Conservation (phyloP, 2,329 filamentous ascomycete species). For the Botrytis aclada region DNA sequence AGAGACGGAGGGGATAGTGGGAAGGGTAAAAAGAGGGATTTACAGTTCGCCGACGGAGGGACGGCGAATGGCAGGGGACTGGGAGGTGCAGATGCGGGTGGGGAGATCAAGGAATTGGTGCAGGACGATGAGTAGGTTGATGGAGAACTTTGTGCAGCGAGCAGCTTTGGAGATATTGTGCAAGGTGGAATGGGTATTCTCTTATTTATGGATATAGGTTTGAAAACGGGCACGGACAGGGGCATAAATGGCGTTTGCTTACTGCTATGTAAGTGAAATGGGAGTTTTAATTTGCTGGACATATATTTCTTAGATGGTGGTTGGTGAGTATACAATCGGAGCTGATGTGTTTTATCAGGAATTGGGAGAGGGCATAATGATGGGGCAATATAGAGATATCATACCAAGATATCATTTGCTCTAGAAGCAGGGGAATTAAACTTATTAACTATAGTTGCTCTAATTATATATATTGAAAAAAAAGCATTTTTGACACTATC, state of each 20-base stretch:
- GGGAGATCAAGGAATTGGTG: conserved; percentile 63
- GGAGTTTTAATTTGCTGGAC: neutral
- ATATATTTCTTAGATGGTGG: neutral
- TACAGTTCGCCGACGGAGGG: conserved; percentile 24
- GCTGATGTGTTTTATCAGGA: neutral
- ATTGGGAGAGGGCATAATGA: neutral
- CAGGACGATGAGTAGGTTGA: conserved; percentile 51
- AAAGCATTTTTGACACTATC: neutral
- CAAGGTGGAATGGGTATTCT: neutral
- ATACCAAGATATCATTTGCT: neutral
- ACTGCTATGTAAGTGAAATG: neutral
- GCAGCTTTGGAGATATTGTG: neutral
- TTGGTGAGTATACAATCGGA: neutral
- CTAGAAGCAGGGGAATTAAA: neutral
- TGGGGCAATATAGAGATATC: neutral
- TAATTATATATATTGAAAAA: neutral
- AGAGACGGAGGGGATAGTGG: conserved; percentile 47
- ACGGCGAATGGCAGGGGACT: conserved; percentile 26
- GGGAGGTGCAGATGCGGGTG: conserved; percentile 36
- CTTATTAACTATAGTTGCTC: neutral
- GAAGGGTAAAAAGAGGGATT: conserved; percentile 29
- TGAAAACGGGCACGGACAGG: neutral
- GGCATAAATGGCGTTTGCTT: neutral
- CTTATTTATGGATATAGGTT: neutral
- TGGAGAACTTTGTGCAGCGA: neutral